Conservation (phyloP, 345 rosid genomes). For the Boechera stricta region DNA sequence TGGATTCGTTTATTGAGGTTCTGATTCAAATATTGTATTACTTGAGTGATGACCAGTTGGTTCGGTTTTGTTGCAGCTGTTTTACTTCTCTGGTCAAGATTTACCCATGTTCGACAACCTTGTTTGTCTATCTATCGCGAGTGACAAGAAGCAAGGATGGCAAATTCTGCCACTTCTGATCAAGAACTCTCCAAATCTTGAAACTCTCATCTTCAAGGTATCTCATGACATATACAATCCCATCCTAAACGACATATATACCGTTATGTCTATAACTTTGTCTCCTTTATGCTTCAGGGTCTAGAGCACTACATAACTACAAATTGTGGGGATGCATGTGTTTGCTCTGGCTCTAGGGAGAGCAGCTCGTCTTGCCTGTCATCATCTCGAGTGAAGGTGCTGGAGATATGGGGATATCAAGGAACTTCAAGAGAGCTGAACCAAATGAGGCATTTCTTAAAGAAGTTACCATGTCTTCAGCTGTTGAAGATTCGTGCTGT, state of each 20-base stretch:
- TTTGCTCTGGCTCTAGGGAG: not conserved
- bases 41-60: not conserved
- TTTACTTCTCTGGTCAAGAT: not conserved
- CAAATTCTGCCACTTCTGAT: constrained; percentile 4
- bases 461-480: constrained; percentile 14
- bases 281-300: constrained; percentile 18
- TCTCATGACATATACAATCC: not conserved
- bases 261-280: not conserved
- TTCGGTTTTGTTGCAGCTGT: not conserved
- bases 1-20: not conserved
- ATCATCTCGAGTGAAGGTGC: constrained; percentile 7
- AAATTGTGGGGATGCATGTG: constrained; percentile 15
- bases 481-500: not conserved
- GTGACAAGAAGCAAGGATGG: constrained; percentile 13
- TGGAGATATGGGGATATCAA: not conserved
- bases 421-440: not conserved
- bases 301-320: not conserved
- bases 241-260: not conserved
- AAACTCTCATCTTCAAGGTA: constrained; percentile 28
- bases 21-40: not conserved
- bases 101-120: constrained; percentile 3
- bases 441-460: constrained; percentile 1
- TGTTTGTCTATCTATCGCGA: not conserved
- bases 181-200: constrained; percentile 28
- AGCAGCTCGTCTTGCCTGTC: not conserved